These are phyloP conservation scores for Nitzschia sp. DNA, from an alignment of 108 stramenopile genomes.

Conservation along the genomic window DNA sequence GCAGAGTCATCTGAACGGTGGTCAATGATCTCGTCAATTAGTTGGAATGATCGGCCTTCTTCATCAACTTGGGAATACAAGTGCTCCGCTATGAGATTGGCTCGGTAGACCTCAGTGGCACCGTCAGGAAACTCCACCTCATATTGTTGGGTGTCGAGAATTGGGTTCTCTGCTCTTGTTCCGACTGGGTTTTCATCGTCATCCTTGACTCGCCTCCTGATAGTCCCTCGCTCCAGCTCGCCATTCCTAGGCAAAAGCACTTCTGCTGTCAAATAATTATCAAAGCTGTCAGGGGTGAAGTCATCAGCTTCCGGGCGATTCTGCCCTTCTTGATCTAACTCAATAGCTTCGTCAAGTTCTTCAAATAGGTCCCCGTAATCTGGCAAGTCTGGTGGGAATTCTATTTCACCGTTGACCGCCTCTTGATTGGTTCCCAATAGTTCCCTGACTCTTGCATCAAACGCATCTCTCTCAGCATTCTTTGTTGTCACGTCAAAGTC, in stretches of 20 bases:
- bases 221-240: not conserved
- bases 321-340: too few species aligned
- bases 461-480: too few species aligned
- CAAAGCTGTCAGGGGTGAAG: not conserved
- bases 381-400: too few species aligned
- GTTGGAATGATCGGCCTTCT: slow-evolving; percentile 23
- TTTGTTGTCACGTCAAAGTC: too few species aligned
- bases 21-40: slow-evolving; percentile 28
- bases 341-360: too few species aligned
- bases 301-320: too few species aligned
- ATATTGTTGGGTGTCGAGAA: slow-evolving; percentile 34
- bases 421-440: too few species aligned
- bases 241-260: not conserved
- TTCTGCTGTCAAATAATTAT: not conserved
- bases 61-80: slow-evolving; percentile 34
- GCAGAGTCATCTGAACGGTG: slow-evolving; percentile 18
- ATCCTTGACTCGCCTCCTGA: slow-evolving; percentile 1
- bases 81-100: slow-evolving; percentile 56
- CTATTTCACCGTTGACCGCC: too few species aligned
- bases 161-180: slow-evolving; percentile 28
- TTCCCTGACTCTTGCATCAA: too few species aligned
- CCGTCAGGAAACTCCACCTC: slow-evolving; percentile 25
- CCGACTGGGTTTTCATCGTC: slow-evolving; percentile 10
- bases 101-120: slow-evolving; percentile 4
- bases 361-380: too few species aligned